phyloP scores from a whole-genome alignment of 2,329 filamentous ascomycete genomes.

The Fusarium tricinctum region DNA sequence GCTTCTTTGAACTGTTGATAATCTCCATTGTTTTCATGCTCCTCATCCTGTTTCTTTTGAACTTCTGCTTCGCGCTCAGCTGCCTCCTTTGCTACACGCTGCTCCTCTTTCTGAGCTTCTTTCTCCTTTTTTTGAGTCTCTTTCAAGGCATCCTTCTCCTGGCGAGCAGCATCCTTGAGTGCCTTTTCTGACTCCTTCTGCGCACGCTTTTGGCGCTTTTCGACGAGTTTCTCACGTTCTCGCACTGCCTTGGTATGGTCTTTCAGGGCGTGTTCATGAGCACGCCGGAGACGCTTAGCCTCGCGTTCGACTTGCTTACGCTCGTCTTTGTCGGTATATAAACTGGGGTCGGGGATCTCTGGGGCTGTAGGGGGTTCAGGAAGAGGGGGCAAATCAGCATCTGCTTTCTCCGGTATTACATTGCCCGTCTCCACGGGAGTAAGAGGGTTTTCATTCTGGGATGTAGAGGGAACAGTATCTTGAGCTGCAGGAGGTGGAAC shows the following conservation, averaged over 20 bases:
- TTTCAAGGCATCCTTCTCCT: conserved; percentile 51
- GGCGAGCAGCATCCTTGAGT: conserved; percentile 46
- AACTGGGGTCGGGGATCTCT: conserved; percentile 65
- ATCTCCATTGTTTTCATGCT: conserved; percentile 14
- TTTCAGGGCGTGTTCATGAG: conserved; percentile 76
- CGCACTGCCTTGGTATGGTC: conserved; percentile 74
- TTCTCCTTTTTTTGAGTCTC: conserved; percentile 51
- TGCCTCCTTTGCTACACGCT: conserved; percentile 25
- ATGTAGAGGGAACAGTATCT: neutral
- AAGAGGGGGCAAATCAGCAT: conserved; percentile 51
- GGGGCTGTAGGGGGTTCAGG: conserved; percentile 64
- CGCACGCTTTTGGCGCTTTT: conserved; percentile 64
- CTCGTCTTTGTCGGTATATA: conserved; percentile 73
- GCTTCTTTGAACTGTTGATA: conserved; percentile 3
- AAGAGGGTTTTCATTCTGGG: conserved; percentile 4
- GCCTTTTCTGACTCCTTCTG: conserved; percentile 56
- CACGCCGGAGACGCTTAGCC: conserved; percentile 71
- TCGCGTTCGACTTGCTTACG: conserved; percentile 79
- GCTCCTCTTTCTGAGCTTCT: conserved; percentile 44
- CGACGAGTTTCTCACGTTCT: conserved; percentile 71
- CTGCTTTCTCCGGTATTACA: conserved; percentile 14
- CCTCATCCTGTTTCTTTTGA: conserved; percentile 34
- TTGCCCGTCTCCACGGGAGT: conserved; percentile 1
- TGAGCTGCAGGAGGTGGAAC: neutral
- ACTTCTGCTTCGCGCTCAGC: conserved; percentile 26